Evolutionary conservation across 495 filamentous ascomycete species (phyloP).

Genomic region (Aspergillus sparsus): DNA sequence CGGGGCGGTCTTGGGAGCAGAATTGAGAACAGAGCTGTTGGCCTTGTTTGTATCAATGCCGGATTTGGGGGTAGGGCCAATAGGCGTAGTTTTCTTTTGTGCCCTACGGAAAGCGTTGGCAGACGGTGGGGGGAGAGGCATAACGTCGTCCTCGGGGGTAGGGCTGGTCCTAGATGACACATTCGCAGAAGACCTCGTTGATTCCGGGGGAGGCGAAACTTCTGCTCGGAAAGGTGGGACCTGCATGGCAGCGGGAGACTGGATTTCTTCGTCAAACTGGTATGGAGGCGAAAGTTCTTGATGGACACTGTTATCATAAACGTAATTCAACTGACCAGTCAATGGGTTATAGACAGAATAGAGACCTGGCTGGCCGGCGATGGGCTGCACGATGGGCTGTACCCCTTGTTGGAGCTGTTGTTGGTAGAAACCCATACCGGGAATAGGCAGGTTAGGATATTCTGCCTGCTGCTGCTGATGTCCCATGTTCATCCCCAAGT

Average conservation of each 20-base stretch:
- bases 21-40: constrained; percentile 45
- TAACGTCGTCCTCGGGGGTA: constrained; percentile 62
- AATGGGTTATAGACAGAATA: constrained; percentile 81
- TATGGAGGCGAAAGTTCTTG: constrained; percentile 34
- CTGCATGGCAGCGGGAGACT: constrained; percentile 43
- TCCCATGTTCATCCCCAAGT: constrained; percentile 43
- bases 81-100: constrained; percentile 88
- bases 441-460: constrained; percentile 35
- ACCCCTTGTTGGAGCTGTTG: constrained; percentile 74
- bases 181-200: constrained; percentile 50
- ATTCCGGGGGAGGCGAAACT: constrained; percentile 74
- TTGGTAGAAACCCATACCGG: constrained; percentile 57
- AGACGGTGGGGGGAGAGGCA: constrained; percentile 76
- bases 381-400: constrained; percentile 67
- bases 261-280: constrained; percentile 40
- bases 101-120: constrained; percentile 86
- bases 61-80: constrained; percentile 61
- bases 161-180: constrained; percentile 66
- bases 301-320: constrained; percentile 57
- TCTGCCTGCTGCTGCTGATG: constrained; percentile 44
- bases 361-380: constrained; percentile 70
- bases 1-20: constrained; percentile 74
- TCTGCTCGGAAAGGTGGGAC: constrained; percentile 71
- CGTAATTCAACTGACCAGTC: constrained; percentile 76
- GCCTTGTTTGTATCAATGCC: constrained; percentile 59